Conservation (phyloP, 2,329 filamentous ascomycete genomes). For the Xylaria sp. region DNA sequence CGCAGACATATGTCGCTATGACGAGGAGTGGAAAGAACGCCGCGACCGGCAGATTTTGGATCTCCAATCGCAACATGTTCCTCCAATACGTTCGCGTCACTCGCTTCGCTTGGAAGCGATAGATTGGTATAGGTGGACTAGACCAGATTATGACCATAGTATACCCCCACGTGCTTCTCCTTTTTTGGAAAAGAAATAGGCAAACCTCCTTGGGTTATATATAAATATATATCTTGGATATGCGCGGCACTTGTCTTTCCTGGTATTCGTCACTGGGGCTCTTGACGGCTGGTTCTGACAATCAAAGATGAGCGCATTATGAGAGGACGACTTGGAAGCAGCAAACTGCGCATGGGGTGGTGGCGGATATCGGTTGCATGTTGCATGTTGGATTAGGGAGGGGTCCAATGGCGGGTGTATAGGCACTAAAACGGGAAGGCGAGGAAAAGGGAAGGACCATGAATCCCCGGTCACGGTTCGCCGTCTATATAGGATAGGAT, state of each 20-base stretch:
- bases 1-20: conserved; percentile 1
- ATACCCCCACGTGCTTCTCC: conserved; percentile 27
- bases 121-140: conserved; percentile 19
- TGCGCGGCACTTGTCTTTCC: neutral
- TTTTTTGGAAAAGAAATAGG: conserved; percentile 7
- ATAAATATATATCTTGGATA: conserved; percentile 15
- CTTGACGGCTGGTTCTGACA: conserved; percentile 9
- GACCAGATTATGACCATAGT: conserved; percentile 22
- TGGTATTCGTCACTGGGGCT: conserved; percentile 1
- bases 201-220: neutral
- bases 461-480: neutral
- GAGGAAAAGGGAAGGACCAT: neutral
- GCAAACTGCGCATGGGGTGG: neutral
- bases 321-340: neutral
- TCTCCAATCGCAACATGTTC: conserved; percentile 12
- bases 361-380: neutral
- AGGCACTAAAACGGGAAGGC: neutral
- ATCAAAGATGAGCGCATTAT: neutral
- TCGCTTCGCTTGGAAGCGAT: conserved; percentile 16
- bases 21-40: conserved; percentile 3
- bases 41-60: neutral
- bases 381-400: neutral
- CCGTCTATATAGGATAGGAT: neutral
- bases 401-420: neutral
- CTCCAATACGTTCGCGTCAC: neutral